A percentile compares a stretch with the other conserved stretches of the same genome.
phyloP scores from a whole-genome alignment of 2,329 filamentous ascomycete species.

The Cercospora beticola region DNA sequence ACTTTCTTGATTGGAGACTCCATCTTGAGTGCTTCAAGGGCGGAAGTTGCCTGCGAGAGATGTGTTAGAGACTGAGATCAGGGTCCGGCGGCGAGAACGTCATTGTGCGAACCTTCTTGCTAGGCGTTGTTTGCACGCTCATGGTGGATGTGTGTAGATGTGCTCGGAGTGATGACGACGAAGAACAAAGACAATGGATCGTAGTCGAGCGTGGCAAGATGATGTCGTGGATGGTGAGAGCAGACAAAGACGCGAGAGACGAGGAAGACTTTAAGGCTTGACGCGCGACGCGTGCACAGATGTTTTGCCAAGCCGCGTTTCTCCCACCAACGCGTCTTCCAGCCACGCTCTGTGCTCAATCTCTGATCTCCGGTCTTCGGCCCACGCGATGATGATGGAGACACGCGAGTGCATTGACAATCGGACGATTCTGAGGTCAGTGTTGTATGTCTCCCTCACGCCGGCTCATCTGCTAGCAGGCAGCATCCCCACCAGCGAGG shows the following conservation, averaged over 20 bases:
- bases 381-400: constrained; percentile 5
- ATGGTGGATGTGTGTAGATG: constrained; percentile 29
- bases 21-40: constrained; percentile 87
- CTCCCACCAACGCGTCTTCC: constrained; percentile 15
- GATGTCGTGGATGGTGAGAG: constrained; percentile 9
- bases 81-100: constrained; percentile 40
- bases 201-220: constrained; percentile 15
- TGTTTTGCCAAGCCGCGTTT: constrained; percentile 8
- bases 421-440: constrained; percentile 13
- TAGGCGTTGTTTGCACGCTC: constrained; percentile 71
- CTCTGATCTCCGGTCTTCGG: constrained; percentile 6
- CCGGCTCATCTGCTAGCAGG: neutral
- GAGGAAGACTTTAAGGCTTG: constrained; percentile 9
- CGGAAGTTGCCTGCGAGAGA: constrained; percentile 70
- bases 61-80: constrained; percentile 41
- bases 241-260: constrained; percentile 20
- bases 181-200: constrained; percentile 15
- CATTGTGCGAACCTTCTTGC: constrained; percentile 63
- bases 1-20: constrained; percentile 91
- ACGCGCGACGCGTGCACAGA: constrained; percentile 11
- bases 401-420: neutral
- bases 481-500: neutral
- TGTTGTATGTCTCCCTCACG: neutral
- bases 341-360: constrained; percentile 9
- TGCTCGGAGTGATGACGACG: constrained; percentile 19